These are phyloP conservation scores for Cryptosporidium andersoni DNA, from an alignment of 169 alveolate species.

Conservation along the genomic window DNA sequence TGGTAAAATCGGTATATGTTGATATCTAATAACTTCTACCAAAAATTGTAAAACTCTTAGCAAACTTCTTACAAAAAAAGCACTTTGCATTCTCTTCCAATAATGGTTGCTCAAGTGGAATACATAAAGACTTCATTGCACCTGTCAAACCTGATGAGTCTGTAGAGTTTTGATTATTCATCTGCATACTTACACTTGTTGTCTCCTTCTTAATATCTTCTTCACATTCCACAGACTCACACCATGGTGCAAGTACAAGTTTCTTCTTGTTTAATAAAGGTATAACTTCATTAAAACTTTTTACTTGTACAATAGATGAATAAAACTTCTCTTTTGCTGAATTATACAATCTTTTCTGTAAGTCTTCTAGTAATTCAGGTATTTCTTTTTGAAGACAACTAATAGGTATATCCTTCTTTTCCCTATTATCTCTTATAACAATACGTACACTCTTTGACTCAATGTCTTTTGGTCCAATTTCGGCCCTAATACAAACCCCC, in stretches of 20 bases:
- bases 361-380: slow-evolving; percentile 76
- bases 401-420: slow-evolving; percentile 80
- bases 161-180: slow-evolving; percentile 26
- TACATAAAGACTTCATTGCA: slow-evolving; percentile 95
- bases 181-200: slow-evolving; percentile 68
- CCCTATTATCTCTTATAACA: slow-evolving; percentile 88
- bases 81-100: slow-evolving; percentile 88
- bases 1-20: slow-evolving; percentile 2
- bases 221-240: slow-evolving; percentile 83
- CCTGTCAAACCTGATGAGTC: slow-evolving; percentile 82
- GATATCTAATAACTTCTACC: slow-evolving; percentile 93
- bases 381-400: slow-evolving; percentile 73
- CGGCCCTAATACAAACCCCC: slow-evolving; percentile 99
- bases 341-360: slow-evolving; percentile 76
- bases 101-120: slow-evolving; percentile 93
- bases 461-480: slow-evolving; percentile 97
- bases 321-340: slow-evolving; percentile 77
- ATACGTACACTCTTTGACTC: slow-evolving; percentile 87
- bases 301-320: slow-evolving; percentile 76
- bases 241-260: slow-evolving; percentile 90
- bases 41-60: slow-evolving; percentile 89
- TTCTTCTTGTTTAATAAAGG: slow-evolving; percentile 83
- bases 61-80: slow-evolving; percentile 94
- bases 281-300: slow-evolving; percentile 81
- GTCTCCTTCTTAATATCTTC: slow-evolving; percentile 79